These are phyloP conservation scores for Populus hybrid DNA, from an alignment of 441 rosid species.

Conservation along the genomic window DNA sequence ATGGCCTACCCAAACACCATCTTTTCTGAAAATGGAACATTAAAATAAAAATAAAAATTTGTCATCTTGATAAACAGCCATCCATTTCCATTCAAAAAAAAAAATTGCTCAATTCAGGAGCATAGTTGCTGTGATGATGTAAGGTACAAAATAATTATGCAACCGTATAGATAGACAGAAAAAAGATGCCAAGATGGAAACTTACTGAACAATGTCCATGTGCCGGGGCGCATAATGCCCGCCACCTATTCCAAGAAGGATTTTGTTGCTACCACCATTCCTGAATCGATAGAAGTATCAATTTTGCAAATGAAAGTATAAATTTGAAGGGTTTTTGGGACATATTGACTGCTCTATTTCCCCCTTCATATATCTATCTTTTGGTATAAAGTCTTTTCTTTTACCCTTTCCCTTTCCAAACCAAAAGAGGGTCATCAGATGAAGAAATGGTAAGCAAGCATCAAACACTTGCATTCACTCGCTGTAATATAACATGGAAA, in stretches of 20 bases:
- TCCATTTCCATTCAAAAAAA: background rate
- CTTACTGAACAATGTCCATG: conserved; percentile 75
- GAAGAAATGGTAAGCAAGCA: background rate
- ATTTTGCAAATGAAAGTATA: background rate
- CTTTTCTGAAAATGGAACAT: conserved; percentile 43
- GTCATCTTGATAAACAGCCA: background rate
- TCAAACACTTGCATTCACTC: background rate
- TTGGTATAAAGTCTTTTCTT: background rate
- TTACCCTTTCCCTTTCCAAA: background rate
- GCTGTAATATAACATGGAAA: background rate
- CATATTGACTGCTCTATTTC: background rate
- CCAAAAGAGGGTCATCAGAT: background rate
- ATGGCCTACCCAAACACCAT: conserved; percentile 77
- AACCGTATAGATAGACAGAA: background rate
- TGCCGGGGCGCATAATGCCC: conserved; percentile 89
- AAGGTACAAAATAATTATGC: background rate
- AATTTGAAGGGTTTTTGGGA: background rate
- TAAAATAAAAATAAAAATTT: background rate
- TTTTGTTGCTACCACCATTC: conserved; percentile 43
- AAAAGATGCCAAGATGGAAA: conserved; percentile 5
- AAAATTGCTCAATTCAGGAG: background rate
- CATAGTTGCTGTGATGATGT: background rate
- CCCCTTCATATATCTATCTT: background rate
- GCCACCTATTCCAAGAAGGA: conserved; percentile 75
- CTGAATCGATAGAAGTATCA: background rate